phyloP scores from a whole-genome alignment of 2,329 filamentous ascomycete genomes.

The Fusarium ramigenum region DNA sequence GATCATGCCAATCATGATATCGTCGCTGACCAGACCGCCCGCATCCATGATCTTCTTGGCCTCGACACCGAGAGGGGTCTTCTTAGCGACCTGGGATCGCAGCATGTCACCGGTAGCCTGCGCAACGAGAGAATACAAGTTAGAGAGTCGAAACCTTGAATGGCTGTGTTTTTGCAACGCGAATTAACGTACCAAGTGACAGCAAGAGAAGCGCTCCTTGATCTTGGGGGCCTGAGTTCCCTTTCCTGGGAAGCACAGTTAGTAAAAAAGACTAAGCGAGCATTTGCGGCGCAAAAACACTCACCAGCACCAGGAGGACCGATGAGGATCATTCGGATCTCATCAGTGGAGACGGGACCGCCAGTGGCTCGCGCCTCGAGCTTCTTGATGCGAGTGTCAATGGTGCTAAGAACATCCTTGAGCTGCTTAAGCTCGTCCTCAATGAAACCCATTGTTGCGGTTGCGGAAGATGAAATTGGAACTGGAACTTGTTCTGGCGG shows the following conservation, averaged over 20 bases:
- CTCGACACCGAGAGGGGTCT: constrained; percentile 92
- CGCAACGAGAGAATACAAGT: constrained; percentile 25
- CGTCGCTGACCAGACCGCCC: constrained; percentile 95
- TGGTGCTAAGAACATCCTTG: constrained; percentile 82
- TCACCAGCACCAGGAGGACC: constrained; percentile 96
- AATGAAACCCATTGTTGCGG: constrained; percentile 82
- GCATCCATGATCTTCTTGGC: constrained; percentile 99
- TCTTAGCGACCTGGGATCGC: constrained; percentile 96
- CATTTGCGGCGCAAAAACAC: constrained; percentile 45
- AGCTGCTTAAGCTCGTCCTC: constrained; percentile 86
- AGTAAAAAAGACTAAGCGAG: constrained; percentile 8
- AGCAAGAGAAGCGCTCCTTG: constrained; percentile 97
- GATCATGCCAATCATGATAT: constrained; percentile 99
- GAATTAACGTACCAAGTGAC: constrained; percentile 80
- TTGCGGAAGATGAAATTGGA: constrained; percentile 30
- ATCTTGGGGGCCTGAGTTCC: constrained; percentile 98
- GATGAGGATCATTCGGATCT: constrained; percentile 96
- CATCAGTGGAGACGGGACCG: constrained; percentile 62
- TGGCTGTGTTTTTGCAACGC: constrained; percentile 2
- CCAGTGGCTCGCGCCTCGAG: constrained; percentile 79
- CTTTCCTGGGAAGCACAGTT: constrained; percentile 74
- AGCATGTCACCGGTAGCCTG: constrained; percentile 99
- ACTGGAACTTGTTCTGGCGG: constrained; percentile 23
- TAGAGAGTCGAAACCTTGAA: constrained; percentile 12
- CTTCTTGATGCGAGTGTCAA: constrained; percentile 86